Evolutionary conservation across 495 filamentous ascomycete species (phyloP), one percentile per base, ranked within the genome.

Genomic region (Aspergillus indologenus): DNA sequence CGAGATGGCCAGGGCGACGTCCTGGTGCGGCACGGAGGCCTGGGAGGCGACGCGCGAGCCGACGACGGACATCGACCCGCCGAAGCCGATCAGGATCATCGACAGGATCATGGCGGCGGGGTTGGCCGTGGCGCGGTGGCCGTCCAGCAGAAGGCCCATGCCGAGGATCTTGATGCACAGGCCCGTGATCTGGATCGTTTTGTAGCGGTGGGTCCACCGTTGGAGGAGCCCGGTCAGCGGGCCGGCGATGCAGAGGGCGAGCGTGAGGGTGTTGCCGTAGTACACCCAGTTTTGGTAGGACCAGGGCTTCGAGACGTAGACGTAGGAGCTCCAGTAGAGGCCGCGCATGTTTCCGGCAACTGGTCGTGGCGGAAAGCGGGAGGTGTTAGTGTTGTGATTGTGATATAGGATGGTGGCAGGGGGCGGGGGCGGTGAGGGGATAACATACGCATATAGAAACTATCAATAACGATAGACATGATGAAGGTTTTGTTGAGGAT

Each of bases 131-230:
- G 53, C 47, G 11, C 19, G 61, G 53, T 70, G 65, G 3, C 64
- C 68, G 24, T 62, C 58, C 12, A 70, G 54, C 63, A 20, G 65
- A 63, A 56, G 54, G 17, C 45, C 54, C 34, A 45, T 48, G 9
- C 61, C 58, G 40, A 60, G 22, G 18, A 69, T 65, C 40, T 67
- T 68, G 49, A 65, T 45, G 12, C 65, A 34, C 2, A 69, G 58
- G 1, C 68, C 65, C 17, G 65, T 21, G n/a, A 68, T 68, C 50
- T 67, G 57, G 45, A 67, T 56, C 4, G 59, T 59, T 61, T 72
- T 72, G 47, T 68, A 68, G 8, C 69, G 56, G 29, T 58, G 61
- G 21, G 62, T 53, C 24, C 47, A 53, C 2, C 42, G 53, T 9
- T 63, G 57, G 0, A 60, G 54, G 23, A 60, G 53, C 1, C 61